Conservation (phyloP, 202 grass and related monocot genomes). For the Setaria viridis region DNA sequence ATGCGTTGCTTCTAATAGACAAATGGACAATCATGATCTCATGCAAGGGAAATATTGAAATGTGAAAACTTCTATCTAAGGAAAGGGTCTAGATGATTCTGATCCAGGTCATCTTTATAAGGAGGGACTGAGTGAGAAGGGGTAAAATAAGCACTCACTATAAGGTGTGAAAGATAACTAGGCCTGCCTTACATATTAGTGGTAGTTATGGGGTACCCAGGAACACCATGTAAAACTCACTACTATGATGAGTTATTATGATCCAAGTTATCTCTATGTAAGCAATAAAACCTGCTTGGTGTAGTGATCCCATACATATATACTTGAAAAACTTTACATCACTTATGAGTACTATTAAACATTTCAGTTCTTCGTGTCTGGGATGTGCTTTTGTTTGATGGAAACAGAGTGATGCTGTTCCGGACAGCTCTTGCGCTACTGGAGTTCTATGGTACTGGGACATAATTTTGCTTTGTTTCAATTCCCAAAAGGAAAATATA, state of each 20-base stretch:
- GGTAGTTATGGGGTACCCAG: slow-evolving; percentile 7
- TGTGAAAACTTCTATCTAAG: neutral
- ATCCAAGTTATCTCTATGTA: slow-evolving; percentile 18
- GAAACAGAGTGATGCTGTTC: slow-evolving; percentile 93
- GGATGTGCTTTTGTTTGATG: slow-evolving; percentile 96
- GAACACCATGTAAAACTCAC: slow-evolving; percentile 27
- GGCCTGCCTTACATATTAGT: slow-evolving; percentile 28
- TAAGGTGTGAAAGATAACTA: slow-evolving; percentile 26
- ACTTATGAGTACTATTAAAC: slow-evolving; percentile 43
- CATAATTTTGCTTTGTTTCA: slow-evolving; percentile 18
- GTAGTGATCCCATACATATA: slow-evolving; percentile 16
- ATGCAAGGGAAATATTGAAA: slow-evolving; percentile 29
- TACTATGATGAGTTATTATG: slow-evolving; percentile 26
- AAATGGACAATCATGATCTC: slow-evolving; percentile 9
- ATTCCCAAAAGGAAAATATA: slow-evolving; percentile 8
- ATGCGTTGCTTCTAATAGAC: neutral
- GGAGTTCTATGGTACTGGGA: slow-evolving; percentile 85
- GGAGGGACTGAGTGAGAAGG: slow-evolving; percentile 1
- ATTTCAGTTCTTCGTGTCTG: slow-evolving; percentile 97
- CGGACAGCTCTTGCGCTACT: slow-evolving; percentile 81
- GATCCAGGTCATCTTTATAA: slow-evolving; percentile 24
- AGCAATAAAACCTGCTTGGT: slow-evolving; percentile 18
- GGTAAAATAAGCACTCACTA: slow-evolving; percentile 7
- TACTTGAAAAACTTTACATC: slow-evolving; percentile 3
- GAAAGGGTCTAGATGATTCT: neutral